Conservation (phyloP, 164 flowering plant species). For the Cinnamomum chago region DNA sequence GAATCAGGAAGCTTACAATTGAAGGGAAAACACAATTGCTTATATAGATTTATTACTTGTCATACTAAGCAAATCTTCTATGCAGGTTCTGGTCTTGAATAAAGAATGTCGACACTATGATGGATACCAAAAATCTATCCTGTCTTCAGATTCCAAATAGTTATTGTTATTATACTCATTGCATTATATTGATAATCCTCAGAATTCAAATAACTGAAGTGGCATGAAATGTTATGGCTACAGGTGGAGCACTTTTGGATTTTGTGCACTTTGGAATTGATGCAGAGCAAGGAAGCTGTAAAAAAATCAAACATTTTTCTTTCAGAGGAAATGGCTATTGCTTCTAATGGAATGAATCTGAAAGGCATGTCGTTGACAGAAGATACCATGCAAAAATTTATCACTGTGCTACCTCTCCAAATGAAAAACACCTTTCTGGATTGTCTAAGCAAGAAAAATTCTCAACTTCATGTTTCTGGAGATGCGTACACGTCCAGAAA, state of each 20-base stretch:
- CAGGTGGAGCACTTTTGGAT: slow-evolving; percentile 57
- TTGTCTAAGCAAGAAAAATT: slow-evolving; percentile 41
- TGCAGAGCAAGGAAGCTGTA: slow-evolving; percentile 28
- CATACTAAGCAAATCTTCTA: too few species aligned
- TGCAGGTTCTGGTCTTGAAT: too few species aligned
- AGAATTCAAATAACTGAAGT: neutral
- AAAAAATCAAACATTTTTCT: slow-evolving; percentile 23
- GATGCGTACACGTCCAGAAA: slow-evolving; percentile 32
- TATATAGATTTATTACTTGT: too few species aligned
- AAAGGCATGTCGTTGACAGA: slow-evolving; percentile 17
- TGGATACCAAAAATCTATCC: neutral
- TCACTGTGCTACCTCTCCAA: slow-evolving; percentile 37
- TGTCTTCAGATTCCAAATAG: neutral
- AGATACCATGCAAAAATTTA: slow-evolving; percentile 28
- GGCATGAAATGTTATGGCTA: slow-evolving; percentile 1
- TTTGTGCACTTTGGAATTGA: slow-evolving; percentile 43
- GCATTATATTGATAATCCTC: neutral
- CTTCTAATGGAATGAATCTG: slow-evolving; percentile 12
- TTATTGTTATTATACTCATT: neutral
- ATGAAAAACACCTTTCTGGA: slow-evolving; percentile 41
- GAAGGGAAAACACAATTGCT: too few species aligned
- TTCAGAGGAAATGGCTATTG: slow-evolving; percentile 19
- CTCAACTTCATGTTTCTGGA: slow-evolving; percentile 29
- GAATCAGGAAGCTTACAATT: too few species aligned
- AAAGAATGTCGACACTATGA: too few species aligned